These are phyloP conservation scores for Diaporthe citrichinensis DNA, from an alignment of 2,329 filamentous ascomycete species.

Conservation along the genomic window DNA sequence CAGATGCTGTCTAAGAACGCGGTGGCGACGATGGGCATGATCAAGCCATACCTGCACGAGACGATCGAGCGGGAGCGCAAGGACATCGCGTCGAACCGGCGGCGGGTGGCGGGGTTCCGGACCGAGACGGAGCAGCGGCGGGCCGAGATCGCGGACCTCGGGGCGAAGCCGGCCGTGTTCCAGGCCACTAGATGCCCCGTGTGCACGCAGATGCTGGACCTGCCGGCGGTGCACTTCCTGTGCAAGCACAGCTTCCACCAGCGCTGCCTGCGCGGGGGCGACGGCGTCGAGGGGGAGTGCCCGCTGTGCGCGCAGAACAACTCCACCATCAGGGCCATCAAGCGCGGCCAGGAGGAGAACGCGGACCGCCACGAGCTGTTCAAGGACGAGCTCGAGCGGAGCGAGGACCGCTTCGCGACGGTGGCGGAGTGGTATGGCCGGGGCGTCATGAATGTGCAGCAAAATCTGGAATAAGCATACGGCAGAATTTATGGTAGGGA, in stretches of 20 bases:
- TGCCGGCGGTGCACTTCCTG: conserved; percentile 94
- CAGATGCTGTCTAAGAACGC: conserved; percentile 80
- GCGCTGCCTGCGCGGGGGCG: conserved; percentile 76
- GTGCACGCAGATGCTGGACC: conserved; percentile 83
- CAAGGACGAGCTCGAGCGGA: conserved; percentile 80
- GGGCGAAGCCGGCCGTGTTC: conserved; percentile 87
- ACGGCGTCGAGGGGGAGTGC: conserved; percentile 71
- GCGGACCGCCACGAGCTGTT: conserved; percentile 92
- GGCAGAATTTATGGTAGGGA: neutral
- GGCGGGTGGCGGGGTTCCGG: conserved; percentile 86
- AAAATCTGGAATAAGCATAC: conserved; percentile 49
- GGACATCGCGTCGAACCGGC: conserved; percentile 85
- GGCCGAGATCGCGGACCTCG: conserved; percentile 82
- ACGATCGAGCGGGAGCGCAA: conserved; percentile 91
- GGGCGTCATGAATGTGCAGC: conserved; percentile 81
- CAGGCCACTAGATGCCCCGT: conserved; percentile 89
- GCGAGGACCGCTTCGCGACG: conserved; percentile 88
- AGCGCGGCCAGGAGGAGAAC: conserved; percentile 87
- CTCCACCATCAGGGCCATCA: conserved; percentile 88
- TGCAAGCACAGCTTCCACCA: conserved; percentile 99
- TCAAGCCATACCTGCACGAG: conserved; percentile 90
- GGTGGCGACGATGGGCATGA: conserved; percentile 97
- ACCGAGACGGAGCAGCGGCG: conserved; percentile 86
- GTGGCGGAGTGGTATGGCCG: conserved; percentile 95
- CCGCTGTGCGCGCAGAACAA: conserved; percentile 88